Conservation (phyloP, 805 yeast genomes). For the Millerozyma miso region DNA sequence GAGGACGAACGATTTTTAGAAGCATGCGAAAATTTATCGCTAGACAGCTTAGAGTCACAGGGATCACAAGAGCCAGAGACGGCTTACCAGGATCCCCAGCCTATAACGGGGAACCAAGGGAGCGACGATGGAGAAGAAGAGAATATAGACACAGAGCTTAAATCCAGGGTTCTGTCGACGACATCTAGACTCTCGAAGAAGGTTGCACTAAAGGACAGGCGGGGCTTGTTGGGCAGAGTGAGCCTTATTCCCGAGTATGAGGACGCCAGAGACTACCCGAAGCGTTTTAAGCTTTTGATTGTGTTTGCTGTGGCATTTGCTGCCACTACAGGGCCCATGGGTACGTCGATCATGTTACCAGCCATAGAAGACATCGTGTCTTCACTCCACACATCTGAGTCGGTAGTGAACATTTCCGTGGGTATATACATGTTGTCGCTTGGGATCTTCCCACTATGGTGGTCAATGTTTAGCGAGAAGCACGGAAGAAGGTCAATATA, state of each 20-base stretch:
- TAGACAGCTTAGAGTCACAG: background rate
- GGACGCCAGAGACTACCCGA: constrained; percentile 65
- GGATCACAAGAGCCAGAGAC: background rate
- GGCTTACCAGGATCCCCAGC: constrained; percentile 1
- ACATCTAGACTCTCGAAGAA: constrained; percentile 7
- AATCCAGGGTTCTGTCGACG: background rate
- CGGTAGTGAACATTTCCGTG: constrained; percentile 70
- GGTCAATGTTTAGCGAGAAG: constrained; percentile 76
- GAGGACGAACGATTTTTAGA: background rate
- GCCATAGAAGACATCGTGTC: constrained; percentile 59
- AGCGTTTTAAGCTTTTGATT: constrained; percentile 44
- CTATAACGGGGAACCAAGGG: background rate
- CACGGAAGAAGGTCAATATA: constrained; percentile 75
- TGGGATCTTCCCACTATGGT: constrained; percentile 84
- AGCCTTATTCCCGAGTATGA: constrained; percentile 65
- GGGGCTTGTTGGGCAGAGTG: constrained; percentile 56
- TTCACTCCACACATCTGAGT: constrained; percentile 52
- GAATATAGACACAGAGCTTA: background rate
- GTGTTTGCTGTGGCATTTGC: constrained; percentile 68
- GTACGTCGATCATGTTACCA: constrained; percentile 78
- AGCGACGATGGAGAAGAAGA: background rate
- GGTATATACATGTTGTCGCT: constrained; percentile 72
- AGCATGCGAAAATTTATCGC: background rate
- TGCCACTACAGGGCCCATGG: constrained; percentile 84
- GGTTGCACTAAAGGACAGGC: constrained; percentile 33